Conservation (phyloP, 1,139 yeast species). For the Yamadazyma dushanensis region DNA sequence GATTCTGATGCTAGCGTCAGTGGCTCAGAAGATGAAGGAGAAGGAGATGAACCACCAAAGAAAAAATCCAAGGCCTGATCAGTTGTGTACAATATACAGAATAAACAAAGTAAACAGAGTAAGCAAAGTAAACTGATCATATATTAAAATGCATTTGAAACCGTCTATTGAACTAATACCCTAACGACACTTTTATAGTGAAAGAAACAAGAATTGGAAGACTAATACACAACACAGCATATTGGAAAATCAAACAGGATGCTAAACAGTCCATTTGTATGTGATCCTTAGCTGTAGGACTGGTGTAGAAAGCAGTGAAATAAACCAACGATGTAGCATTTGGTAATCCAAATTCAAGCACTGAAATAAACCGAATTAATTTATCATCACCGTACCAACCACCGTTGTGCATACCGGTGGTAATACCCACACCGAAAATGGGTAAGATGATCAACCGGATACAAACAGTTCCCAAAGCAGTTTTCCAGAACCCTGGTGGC, state of each 20-base stretch:
- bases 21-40: conserved; percentile 38
- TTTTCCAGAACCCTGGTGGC: conserved; percentile 73
- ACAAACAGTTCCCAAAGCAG: conserved; percentile 39
- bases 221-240: conserved; percentile 57
- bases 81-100: background rate
- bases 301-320: conserved; percentile 80
- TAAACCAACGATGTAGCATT: conserved; percentile 84
- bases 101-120: background rate
- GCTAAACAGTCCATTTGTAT: conserved; percentile 85
- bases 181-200: conserved; percentile 43
- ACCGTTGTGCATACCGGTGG: conserved; percentile 42
- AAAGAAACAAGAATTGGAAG: conserved; percentile 70
- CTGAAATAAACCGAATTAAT: conserved; percentile 60
- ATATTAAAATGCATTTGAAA: too few relatives aligned
- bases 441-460: conserved; percentile 40
- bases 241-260: conserved; percentile 67
- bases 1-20: conserved; percentile 65
- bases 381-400: conserved; percentile 55
- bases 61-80: conserved; percentile 41
- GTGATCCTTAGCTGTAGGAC: conserved; percentile 58
- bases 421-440: conserved; percentile 46
- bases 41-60: conserved; percentile 40
- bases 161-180: too few relatives aligned
- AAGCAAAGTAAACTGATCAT: too few relatives aligned
- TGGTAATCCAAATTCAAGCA: conserved; percentile 77